Evolutionary conservation across 805 yeast genomes (phyloP), one percentile per base, ranked within the genome.

Genomic region (Hanseniaspora jakobsenii): DNA sequence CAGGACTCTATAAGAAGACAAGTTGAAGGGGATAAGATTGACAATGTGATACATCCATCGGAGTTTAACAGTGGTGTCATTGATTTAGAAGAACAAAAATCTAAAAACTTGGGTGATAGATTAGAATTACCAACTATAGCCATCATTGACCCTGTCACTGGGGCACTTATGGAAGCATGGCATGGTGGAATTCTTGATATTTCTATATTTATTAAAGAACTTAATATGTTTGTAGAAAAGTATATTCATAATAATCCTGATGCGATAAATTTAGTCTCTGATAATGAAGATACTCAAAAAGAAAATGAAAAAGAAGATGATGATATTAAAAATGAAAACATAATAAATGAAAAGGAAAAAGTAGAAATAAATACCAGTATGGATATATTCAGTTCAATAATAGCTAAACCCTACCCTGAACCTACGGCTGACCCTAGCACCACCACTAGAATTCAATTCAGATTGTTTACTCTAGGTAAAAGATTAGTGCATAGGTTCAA

Each of bases 131-230:
- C 99, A 1, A 96, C 91, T 58, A 77, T 91, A 32, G 82, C 95
- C 1, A 82, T 91, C 31, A 59, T 91, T 39, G 99, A 91, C 56
- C 96, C 98, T 2, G 75, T 87, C 58, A 91, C 98, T 0, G 97
- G 97, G 18, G 99, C 91, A 61, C 70, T 94, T 48, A 72, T 85
- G 46, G 71, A 72, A 52, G 69, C 68, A 43, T 91, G 96, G 95
- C 64, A 68, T n/a, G 73, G 72, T 1, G 63, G 61, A 24, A 78
- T 75, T 1, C 93, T 93, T 0, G 63, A 64, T 16, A 66, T 71
- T 0, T 68, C 70, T 3, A 66, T 62, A 16, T 87, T 87, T 75
- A 59, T 78, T 7, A 69, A 71, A 31, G 84, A 82, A 40, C 74
- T 83, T 3, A 71, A 75, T 32, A 78, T 76, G 31, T 91, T 91